These are phyloP conservation scores for Pinguiococcus pyrenoidosus DNA, from an alignment of 108 stramenopile species.

Conservation along the genomic window DNA sequence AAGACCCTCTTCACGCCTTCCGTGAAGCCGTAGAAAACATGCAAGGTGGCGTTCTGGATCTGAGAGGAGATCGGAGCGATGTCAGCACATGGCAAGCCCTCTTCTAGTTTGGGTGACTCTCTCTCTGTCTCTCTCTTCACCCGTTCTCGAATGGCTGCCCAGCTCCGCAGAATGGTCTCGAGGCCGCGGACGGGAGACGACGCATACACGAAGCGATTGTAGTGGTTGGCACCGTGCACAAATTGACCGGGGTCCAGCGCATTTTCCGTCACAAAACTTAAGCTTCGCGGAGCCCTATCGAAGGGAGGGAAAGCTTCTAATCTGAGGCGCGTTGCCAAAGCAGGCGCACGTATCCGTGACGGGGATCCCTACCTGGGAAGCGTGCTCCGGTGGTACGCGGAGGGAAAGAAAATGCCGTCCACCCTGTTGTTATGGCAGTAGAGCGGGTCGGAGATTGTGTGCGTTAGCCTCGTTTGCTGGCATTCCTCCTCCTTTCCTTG, in stretches of 20 bases:
- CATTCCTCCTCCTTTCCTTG: too few relatives aligned
- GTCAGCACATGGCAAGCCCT: slow-evolving; percentile 12
- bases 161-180: too few relatives aligned
- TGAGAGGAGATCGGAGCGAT: slow-evolving; percentile 13
- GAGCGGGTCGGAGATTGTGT: too few relatives aligned
- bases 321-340: neutral
- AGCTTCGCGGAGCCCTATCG: too few relatives aligned
- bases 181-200: too few relatives aligned
- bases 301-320: neutral
- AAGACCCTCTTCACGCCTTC: slow-evolving; percentile 12
- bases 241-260: slow-evolving; percentile 24
- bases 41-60: slow-evolving; percentile 11
- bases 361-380: neutral
- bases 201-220: slow-evolving; percentile 29
- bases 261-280: slow-evolving; percentile 9
- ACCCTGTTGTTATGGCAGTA: too few relatives aligned
- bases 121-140: too few relatives aligned
- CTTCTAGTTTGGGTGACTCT: slow-evolving; percentile 2
- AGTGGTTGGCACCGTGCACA: slow-evolving; percentile 12
- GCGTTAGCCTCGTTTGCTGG: too few relatives aligned
- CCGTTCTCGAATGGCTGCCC: too few relatives aligned
- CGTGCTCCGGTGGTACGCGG: slow-evolving; percentile 17
- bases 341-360: slow-evolving; percentile 2
- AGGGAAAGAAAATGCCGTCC: slow-evolving; percentile 17
- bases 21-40: slow-evolving; percentile 41